Conservation (phyloP, 345 rosid species). For the Rhodamnia argentea region DNA sequence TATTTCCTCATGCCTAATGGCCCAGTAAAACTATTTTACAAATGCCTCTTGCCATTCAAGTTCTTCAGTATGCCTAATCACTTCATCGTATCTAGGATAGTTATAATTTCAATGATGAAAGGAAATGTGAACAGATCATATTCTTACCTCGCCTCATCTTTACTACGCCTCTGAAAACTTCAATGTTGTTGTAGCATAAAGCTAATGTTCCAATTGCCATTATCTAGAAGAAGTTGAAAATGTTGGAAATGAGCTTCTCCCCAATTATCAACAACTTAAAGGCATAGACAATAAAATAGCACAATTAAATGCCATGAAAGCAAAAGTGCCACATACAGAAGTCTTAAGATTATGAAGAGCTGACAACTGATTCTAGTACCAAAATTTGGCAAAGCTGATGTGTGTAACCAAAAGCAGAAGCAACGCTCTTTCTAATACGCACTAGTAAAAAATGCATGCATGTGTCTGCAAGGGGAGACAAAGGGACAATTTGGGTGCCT, state of each 20-base stretch:
- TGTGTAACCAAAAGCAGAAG: not conserved
- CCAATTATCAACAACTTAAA: not conserved
- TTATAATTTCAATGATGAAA: not conserved
- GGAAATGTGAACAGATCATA: not conserved
- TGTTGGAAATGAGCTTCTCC: constrained; percentile 6
- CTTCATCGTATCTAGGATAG: not conserved
- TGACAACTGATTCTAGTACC: not conserved
- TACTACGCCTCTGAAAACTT: constrained; percentile 93
- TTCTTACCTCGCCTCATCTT: constrained; percentile 94
- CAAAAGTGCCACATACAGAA: not conserved
- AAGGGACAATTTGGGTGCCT: not conserved
- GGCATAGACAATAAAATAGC: not conserved
- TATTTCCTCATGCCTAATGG: not conserved
- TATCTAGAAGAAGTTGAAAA: constrained; percentile 32
- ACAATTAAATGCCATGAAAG: not conserved
- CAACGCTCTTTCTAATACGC: not conserved
- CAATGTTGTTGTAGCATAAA: constrained; percentile 76
- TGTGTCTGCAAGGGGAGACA: not conserved
- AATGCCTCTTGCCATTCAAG: not conserved
- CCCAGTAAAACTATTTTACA: not conserved
- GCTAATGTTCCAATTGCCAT: constrained; percentile 98
- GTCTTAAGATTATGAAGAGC: not conserved
- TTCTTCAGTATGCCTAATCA: not conserved
- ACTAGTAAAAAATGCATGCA: not conserved
- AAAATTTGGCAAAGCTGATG: not conserved